These are phyloP conservation scores for Manihot esculenta DNA, from an alignment of 441 rosid species.

Conservation along the genomic window DNA sequence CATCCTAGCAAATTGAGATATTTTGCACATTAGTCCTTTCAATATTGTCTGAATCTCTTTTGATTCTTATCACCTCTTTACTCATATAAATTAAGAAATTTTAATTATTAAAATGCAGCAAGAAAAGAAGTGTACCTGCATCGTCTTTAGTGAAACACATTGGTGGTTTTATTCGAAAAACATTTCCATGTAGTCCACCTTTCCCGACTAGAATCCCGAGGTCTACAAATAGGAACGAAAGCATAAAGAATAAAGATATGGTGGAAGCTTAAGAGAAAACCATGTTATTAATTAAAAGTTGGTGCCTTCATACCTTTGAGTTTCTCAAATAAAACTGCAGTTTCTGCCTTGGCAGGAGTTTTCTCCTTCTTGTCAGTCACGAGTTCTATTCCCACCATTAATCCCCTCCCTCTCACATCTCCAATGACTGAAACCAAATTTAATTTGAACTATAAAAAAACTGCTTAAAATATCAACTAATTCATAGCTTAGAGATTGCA, in stretches of 20 bases:
- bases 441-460: too few relatives aligned
- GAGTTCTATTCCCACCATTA: conserved; percentile 82
- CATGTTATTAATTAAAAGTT: not conserved
- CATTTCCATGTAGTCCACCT: conserved; percentile 90
- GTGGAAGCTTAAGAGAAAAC: not conserved
- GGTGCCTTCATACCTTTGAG: conserved; percentile 55
- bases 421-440: conserved; percentile 60
- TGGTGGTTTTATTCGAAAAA: conserved; percentile 88
- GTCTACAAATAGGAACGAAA: conserved; percentile 36
- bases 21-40: not conserved
- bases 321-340: conserved; percentile 68
- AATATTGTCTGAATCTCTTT: not conserved
- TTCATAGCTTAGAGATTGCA: not conserved
- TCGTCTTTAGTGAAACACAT: conserved; percentile 92
- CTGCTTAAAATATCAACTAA: not conserved
- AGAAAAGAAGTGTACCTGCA: conserved; percentile 54
- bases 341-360: conserved; percentile 87
- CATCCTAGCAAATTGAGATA: not conserved
- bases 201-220: conserved; percentile 79
- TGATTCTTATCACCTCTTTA: not conserved
- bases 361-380: conserved; percentile 70
- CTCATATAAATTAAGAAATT: not conserved
- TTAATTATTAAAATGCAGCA: not conserved
- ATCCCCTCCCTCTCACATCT: conserved; percentile 86
- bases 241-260: conserved; percentile 4